phyloP scores from a whole-genome alignment of 2,329 filamentous ascomycete genomes.

The Hymenotorrendiella dingleyae region DNA sequence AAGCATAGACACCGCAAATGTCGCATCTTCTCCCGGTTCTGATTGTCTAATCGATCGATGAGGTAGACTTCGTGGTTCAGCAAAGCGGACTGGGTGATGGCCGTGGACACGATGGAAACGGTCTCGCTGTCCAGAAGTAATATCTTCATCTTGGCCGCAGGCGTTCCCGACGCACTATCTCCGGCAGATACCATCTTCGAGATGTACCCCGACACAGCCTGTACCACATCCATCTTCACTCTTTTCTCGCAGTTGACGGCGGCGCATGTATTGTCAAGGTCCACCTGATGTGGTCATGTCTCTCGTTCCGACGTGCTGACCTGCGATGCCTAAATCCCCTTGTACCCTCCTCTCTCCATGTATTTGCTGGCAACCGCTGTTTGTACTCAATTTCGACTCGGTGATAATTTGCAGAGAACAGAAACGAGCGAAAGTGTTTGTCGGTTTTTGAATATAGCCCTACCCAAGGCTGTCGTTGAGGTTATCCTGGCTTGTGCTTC shows the following conservation, averaged over 20 bases:
- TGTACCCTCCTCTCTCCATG: background rate
- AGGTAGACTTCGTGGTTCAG: conserved; percentile 97
- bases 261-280: conserved; percentile 12
- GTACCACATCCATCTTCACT: conserved; percentile 79
- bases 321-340: background rate
- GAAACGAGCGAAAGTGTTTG: background rate
- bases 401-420: background rate
- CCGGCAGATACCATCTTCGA: conserved; percentile 88
- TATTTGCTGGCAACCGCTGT: too few species aligned
- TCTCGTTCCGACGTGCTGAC: background rate
- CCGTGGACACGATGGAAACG: conserved; percentile 87
- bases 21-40: conserved; percentile 91
- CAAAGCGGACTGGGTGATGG: conserved; percentile 89
- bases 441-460: background rate
- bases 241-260: background rate
- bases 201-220: conserved; percentile 91
- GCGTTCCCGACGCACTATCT: conserved; percentile 59
- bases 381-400: too few species aligned
- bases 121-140: conserved; percentile 90
- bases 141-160: conserved; percentile 96
- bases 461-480: background rate
- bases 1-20: conserved; percentile 92
- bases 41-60: conserved; percentile 90
- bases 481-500: background rate
- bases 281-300: conserved; percentile 20